These are phyloP conservation scores for Davidsoniella australis DNA, from an alignment of 2,329 filamentous ascomycete species.

Conservation along the genomic window DNA sequence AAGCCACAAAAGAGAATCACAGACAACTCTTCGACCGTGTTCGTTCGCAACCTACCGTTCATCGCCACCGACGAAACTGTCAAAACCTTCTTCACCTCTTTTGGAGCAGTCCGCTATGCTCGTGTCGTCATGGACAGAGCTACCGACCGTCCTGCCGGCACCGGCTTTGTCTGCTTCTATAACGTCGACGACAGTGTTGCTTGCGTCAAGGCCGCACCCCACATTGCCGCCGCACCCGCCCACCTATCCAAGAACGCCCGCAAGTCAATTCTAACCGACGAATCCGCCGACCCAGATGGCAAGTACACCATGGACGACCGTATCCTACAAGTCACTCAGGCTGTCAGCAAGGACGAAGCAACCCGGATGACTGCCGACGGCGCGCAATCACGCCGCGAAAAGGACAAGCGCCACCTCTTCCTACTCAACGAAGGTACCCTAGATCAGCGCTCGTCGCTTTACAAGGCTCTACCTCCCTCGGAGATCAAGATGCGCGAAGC, in stretches of 20 bases:
- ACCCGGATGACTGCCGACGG: constrained; percentile 54
- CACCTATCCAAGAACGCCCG: constrained; percentile 31
- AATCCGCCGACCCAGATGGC: constrained; percentile 62
- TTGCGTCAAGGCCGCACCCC: constrained; percentile 63
- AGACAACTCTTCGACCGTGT: constrained; percentile 63
- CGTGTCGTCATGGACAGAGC: constrained; percentile 75
- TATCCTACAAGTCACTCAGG: constrained; percentile 66
- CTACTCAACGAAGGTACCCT: constrained; percentile 78
- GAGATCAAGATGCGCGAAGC: constrained; percentile 81
- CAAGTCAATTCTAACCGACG: constrained; percentile 76
- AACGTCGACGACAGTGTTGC: constrained; percentile 54
- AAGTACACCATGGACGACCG: constrained; percentile 83
- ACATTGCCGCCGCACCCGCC: constrained; percentile 23
- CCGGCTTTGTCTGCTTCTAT: constrained; percentile 89
- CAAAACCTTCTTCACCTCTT: constrained; percentile 70
- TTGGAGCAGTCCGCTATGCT: constrained; percentile 79
- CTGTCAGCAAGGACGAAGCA: constrained; percentile 72
- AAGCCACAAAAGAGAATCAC: constrained; percentile 29
- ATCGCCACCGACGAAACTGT: constrained; percentile 68
- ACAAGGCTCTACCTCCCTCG: constrained; percentile 54
- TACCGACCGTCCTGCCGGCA: constrained; percentile 76
- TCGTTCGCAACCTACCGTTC: constrained; percentile 89
- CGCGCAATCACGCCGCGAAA: constrained; percentile 45
- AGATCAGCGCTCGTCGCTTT: constrained; percentile 57
- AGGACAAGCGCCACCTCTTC: constrained; percentile 81